Evolutionary conservation across 2,329 filamentous ascomycete genomes (phyloP), one percentile per base, ranked within the genome.

Genomic region (Arachnomyces sp.): DNA sequence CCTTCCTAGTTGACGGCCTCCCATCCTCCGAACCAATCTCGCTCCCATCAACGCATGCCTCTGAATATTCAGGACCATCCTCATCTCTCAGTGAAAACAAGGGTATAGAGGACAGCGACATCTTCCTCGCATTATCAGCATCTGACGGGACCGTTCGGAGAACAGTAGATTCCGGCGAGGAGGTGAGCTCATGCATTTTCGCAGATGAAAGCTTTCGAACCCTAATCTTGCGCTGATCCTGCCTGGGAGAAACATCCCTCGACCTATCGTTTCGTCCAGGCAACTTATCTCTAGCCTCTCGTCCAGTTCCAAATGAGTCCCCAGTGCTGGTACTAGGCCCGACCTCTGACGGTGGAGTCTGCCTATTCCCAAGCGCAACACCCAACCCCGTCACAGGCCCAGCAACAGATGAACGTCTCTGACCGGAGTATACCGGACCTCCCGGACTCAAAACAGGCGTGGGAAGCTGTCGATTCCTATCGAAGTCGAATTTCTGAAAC

Each of bases 91-190:
- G 32, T 28, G 36, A 25, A 2, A 34, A 37, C 6, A 34, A 43
- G 35, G 50, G 42, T 12, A 38, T 16, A 31, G 25, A 48, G 28
- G 56, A 51, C 12, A 51, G 51, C n/a, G 50, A 43, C 3, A 45
- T 46, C 34, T 53, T 49, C 41, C 48, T 50, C 18, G 48, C 48
- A 8, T 43, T 38, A 7, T 52, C 53, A 12, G 34, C 28, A 11
- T 57, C 52, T 16, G 46, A 35, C 11, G 45, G 48, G 7, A 64
- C 62, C 11, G 65, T 54, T 18, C 69, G 67, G 29, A 73, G 53
- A 2, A 73, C 71, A n/a, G 77, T 63, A 31, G 71, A 76, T 12
- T 72, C 64, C 7, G 73, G 71, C 9, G 73, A 73, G 12, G 66
- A 44, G 4, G 72, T 74, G 31, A 78, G 64, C 33, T 74, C 72